Percentiles rank a stretch among this genome's conserved stretches.
These are phyloP conservation scores for Exophiala lecanii-corni DNA, from an alignment of 2,329 filamentous ascomycete genomes.

Conservation along the genomic window DNA sequence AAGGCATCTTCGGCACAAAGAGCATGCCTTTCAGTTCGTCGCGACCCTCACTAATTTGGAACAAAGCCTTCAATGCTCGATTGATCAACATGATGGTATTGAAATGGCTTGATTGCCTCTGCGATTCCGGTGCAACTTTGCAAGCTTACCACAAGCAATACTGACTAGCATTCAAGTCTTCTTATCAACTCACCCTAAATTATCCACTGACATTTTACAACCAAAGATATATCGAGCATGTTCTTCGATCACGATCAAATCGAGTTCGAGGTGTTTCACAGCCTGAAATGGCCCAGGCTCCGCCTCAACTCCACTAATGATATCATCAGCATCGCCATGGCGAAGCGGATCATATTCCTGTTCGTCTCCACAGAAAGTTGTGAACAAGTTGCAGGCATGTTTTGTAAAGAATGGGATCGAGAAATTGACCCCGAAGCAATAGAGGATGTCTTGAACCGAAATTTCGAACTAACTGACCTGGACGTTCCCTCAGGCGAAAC, in stretches of 20 bases:
- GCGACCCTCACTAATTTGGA: too few relatives aligned
- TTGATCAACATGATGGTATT: too few relatives aligned
- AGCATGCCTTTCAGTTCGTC: too few relatives aligned
- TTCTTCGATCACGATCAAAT: constrained; percentile 1
- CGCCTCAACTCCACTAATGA: constrained; percentile 4
- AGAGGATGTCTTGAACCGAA: constrained; percentile 5
- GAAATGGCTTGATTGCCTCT: too few relatives aligned
- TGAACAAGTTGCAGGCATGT: constrained; percentile 6
- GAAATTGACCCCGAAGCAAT: constrained; percentile 10
- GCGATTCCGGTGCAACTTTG: too few relatives aligned
- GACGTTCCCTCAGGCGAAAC: constrained; percentile 4
- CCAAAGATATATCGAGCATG: too few relatives aligned
- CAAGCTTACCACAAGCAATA: too few relatives aligned
- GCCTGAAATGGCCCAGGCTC: constrained; percentile 6
- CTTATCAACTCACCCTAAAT: too few relatives aligned
- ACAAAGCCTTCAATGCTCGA: too few relatives aligned
- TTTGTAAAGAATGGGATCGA: constrained; percentile 7
- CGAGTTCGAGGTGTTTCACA: constrained; percentile 3
- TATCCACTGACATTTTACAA: too few relatives aligned
- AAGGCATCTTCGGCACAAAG: too few relatives aligned
- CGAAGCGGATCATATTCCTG: constrained; percentile 6
- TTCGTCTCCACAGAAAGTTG: not conserved
- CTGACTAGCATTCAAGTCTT: too few relatives aligned
- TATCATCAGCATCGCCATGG: constrained; percentile 9
- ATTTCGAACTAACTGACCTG: constrained; percentile 10